A percentile compares a stretch with the other conserved stretches of the same genome.
Evolutionary conservation across 306 rosid genomes (phyloP).

Genomic region (Malus fusca): DNA sequence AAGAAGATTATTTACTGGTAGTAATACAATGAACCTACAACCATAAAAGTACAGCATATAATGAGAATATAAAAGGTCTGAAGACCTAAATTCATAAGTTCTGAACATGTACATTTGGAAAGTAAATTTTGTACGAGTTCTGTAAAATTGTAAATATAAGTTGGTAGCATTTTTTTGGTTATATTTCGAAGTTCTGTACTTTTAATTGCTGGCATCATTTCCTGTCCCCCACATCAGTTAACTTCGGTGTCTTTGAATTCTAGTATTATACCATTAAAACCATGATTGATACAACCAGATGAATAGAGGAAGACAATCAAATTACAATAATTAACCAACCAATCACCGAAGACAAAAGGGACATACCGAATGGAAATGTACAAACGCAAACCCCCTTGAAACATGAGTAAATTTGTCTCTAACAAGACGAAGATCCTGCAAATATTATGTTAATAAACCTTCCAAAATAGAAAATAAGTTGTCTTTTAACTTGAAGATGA

Average conservation of each 20-base stretch:
- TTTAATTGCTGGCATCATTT: neutral
- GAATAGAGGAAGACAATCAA: neutral
- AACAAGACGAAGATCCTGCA: slow-evolving; percentile 96
- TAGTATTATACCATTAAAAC: neutral
- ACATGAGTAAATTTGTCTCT: slow-evolving; percentile 97
- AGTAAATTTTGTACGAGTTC: neutral
- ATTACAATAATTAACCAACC: neutral
- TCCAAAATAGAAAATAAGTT: neutral
- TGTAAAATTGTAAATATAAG: neutral
- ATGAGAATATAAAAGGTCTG: neutral
- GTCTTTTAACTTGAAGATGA: neutral
- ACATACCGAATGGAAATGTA: slow-evolving; percentile 91
- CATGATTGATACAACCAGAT: neutral
- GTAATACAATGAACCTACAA: neutral
- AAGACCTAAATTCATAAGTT: neutral
- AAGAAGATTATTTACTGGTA: neutral
- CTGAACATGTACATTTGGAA: neutral
- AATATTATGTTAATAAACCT: slow-evolving; percentile 11
- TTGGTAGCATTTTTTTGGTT: neutral
- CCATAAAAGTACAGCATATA: neutral
- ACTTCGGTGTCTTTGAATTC: neutral
- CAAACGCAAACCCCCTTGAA: slow-evolving; percentile 97
- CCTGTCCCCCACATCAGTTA: neutral
- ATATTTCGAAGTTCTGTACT: neutral
- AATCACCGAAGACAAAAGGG: neutral